Evolutionary conservation across 306 rosid genomes (phyloP).

Genomic region (Inga oerstediana): DNA sequence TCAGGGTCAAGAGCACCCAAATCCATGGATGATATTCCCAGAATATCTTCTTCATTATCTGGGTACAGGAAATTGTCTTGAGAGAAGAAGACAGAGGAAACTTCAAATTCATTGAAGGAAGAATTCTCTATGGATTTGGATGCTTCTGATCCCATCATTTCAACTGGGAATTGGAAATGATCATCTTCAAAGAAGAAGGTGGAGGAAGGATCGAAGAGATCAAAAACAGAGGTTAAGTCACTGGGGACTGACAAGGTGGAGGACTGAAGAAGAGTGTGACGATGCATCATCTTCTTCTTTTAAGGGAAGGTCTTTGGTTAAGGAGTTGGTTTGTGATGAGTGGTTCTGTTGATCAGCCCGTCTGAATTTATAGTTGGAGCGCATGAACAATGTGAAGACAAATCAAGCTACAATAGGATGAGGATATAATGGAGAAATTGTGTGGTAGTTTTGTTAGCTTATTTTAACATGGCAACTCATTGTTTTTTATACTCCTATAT

Average conservation of each 20-base stretch:
- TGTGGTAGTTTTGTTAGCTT: neutral
- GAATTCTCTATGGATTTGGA: constrained; percentile 40
- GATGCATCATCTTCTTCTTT: constrained; percentile 34
- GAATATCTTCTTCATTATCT: constrained; percentile 17
- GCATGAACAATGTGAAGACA: constrained; percentile 7
- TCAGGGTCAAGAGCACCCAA: constrained; percentile 30
- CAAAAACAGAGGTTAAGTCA: constrained; percentile 28
- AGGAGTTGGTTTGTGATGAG: neutral
- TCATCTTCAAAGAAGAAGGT: constrained; percentile 14
- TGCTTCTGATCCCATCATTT: constrained; percentile 24
- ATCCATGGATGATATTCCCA: constrained; percentile 23
- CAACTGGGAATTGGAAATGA: constrained; percentile 9
- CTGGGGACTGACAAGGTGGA: constrained; percentile 35
- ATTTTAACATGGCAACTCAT: neutral
- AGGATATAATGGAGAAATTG: neutral
- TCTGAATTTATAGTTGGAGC: neutral
- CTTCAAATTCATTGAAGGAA: constrained; percentile 29
- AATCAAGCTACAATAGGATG: neutral
- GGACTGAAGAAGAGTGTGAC: constrained; percentile 31
- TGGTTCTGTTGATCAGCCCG: neutral
- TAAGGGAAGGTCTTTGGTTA: neutral
- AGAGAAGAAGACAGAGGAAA: neutral
- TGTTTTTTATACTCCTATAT: too few species aligned
- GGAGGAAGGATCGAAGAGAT: constrained; percentile 16
- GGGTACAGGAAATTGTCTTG: constrained; percentile 20